Evolutionary conservation across 73 alveolate genomes (phyloP), one percentile per base, ranked within the genome.

Genomic region (Paramecium primaurelia): DNA sequence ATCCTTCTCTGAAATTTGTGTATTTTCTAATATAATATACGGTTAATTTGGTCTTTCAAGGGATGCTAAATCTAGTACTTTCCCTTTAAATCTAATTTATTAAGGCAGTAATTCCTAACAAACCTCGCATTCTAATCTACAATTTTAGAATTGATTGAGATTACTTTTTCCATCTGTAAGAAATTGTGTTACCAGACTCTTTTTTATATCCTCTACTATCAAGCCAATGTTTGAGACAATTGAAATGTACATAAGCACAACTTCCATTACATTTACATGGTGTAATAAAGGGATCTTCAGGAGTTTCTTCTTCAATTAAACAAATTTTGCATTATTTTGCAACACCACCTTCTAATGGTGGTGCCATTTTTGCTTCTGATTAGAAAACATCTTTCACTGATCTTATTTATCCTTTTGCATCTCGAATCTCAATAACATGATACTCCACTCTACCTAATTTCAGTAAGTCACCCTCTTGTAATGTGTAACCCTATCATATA

Each of bases 231-330:
- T 95, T 88, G 18, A 96, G 71, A 88, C 99, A 96, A 40, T 93
- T 84, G 86, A 96, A 86, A 92, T 96, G 99, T 20, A 96, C 95
- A 83, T 86, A 83, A 12, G 94, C 96, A 59, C 95, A 90, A 22
- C 97, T 83, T 14, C 99, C 99, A 32, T 85, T 69, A 51, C 99
- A 96, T 30, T 88, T 92, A 86, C 99, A 96, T 8, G 99, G 97
- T 22, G 95, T 69, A 20, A 96, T 94, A 60, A 96, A 86, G 25
- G 97, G 97, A 83, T 98, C 75, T 40, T 89, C 94, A 0, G 58
- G 85, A 4, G 68, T 94, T 45, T 93, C 92, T 28, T 93, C 93
- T 77, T 97, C 95, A 12, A 37, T 77, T 20, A 92, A 92, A 75
- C 96, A 93, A 18, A 93, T 92, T 69, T 92, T 73, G 59, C 97